phyloP scores from a whole-genome alignment of 108 stramenopile species.

The Schizochytrium sp. region DNA sequence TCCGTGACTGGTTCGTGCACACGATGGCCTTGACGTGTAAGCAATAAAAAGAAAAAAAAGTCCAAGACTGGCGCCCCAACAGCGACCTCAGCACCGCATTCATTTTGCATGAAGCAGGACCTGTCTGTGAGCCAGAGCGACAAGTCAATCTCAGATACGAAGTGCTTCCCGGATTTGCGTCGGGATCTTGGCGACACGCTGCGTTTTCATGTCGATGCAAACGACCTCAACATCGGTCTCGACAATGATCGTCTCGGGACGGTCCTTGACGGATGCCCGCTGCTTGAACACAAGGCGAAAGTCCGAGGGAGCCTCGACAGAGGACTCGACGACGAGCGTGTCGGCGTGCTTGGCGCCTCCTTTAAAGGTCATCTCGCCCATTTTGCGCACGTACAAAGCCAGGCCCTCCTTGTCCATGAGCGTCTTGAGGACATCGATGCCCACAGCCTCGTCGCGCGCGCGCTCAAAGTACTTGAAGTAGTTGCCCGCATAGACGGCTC shows the following conservation, averaged over 20 bases:
- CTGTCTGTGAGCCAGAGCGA: not conserved
- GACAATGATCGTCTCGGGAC: not conserved
- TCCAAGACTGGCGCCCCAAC: not conserved
- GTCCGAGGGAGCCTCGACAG: not conserved
- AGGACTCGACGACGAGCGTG: not conserved
- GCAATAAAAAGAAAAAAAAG: no score
- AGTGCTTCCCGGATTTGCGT: not conserved
- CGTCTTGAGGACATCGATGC: not conserved
- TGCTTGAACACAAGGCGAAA: not conserved
- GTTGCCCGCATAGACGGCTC: not conserved
- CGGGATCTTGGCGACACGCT: not conserved
- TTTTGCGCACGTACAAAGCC: not conserved
- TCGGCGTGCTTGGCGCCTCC: not conserved
- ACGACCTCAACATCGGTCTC: not conserved
- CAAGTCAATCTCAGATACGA: not conserved
- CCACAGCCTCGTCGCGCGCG: not conserved
- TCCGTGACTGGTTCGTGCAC: no score
- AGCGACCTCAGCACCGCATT: not conserved
- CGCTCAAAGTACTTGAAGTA: constrained; percentile 9
- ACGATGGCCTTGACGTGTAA: no score
- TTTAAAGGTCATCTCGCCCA: not conserved
- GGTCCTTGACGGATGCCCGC: not conserved
- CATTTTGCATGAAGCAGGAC: not conserved
- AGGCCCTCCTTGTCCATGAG: not conserved
- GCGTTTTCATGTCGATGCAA: not conserved